Evolutionary conservation across 2,329 filamentous ascomycete genomes (phyloP).

Genomic region (Alternaria brassicae): DNA sequence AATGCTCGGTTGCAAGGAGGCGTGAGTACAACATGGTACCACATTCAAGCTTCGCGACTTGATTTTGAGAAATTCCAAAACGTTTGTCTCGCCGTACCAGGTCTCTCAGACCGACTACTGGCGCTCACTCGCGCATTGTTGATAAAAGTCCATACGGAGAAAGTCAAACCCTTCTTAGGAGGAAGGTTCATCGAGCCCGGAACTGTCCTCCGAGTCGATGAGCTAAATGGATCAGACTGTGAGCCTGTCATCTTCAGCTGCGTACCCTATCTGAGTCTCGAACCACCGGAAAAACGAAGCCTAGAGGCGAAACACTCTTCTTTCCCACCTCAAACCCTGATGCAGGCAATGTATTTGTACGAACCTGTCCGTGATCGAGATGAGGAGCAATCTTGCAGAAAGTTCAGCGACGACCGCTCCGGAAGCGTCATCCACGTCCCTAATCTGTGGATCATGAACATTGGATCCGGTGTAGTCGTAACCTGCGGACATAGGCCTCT

Average conservation of each 20-base stretch:
- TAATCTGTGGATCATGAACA: conserved; percentile 42
- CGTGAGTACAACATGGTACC: conserved; percentile 36
- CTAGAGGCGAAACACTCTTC: conserved; percentile 9
- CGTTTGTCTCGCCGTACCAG: conserved; percentile 31
- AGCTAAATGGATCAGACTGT: conserved; percentile 24
- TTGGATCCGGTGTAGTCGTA: conserved; percentile 33
- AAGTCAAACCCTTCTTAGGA: conserved; percentile 30
- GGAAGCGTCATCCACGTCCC: conserved; percentile 38
- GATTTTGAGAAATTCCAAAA: conserved; percentile 37
- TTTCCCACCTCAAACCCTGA: conserved; percentile 35
- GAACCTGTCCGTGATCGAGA: conserved; percentile 42
- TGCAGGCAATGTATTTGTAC: conserved; percentile 44
- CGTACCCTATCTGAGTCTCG: conserved; percentile 37
- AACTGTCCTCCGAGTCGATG: conserved; percentile 41
- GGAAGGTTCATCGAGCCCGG: conserved; percentile 47
- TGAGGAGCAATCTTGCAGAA: conserved; percentile 38
- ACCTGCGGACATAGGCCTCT: conserved; percentile 38
- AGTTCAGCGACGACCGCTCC: conserved; percentile 26
- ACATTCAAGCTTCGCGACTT: conserved; percentile 29
- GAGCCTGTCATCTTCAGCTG: conserved; percentile 42
- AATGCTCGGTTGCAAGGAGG: conserved; percentile 11
- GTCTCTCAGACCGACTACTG: conserved; percentile 24
- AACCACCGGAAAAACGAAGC: conserved; percentile 6
- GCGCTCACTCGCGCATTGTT: conserved; percentile 27
- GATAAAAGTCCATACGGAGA: conserved; percentile 35